phyloP scores from a whole-genome alignment of 306 rosid genomes.

The Vigna reflexopilosa region DNA sequence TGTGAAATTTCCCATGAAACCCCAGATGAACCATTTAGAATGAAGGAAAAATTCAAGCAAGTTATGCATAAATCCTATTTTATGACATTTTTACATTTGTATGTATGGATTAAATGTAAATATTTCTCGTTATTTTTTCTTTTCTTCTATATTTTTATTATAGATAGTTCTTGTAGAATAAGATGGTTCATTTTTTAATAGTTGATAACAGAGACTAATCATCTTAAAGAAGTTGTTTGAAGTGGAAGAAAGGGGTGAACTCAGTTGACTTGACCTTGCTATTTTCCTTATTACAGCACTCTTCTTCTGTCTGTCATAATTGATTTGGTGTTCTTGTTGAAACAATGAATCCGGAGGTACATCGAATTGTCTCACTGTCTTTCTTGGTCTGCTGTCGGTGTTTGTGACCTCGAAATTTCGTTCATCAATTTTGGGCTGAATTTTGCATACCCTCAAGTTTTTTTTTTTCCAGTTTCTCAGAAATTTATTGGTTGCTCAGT shows the following conservation, averaged over 20 bases:
- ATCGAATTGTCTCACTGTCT: slow-evolving; percentile 35
- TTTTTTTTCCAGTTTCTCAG: slow-evolving; percentile 13
- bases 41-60: background rate
- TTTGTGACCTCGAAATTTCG: slow-evolving; percentile 39
- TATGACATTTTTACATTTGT: background rate
- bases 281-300: slow-evolving; percentile 40
- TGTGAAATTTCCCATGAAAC: background rate
- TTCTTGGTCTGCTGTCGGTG: slow-evolving; percentile 11
- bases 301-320: slow-evolving; percentile 32
- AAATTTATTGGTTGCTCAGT: background rate
- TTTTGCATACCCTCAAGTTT: background rate
- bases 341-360: slow-evolving; percentile 49
- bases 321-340: slow-evolving; percentile 23
- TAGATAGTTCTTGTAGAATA: background rate
- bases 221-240: slow-evolving; percentile 25
- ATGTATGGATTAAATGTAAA: too few relatives aligned
- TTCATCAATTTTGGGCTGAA: slow-evolving; percentile 26
- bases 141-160: background rate
- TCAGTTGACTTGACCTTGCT: slow-evolving; percentile 46
- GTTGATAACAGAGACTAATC: background rate
- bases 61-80: background rate
- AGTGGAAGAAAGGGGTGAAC: slow-evolving; percentile 21
- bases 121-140: background rate
- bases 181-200: background rate
- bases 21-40: background rate